Base-by-base conservation (phyloP, 129 eudicot species). In the Centella asiatica region DNA sequence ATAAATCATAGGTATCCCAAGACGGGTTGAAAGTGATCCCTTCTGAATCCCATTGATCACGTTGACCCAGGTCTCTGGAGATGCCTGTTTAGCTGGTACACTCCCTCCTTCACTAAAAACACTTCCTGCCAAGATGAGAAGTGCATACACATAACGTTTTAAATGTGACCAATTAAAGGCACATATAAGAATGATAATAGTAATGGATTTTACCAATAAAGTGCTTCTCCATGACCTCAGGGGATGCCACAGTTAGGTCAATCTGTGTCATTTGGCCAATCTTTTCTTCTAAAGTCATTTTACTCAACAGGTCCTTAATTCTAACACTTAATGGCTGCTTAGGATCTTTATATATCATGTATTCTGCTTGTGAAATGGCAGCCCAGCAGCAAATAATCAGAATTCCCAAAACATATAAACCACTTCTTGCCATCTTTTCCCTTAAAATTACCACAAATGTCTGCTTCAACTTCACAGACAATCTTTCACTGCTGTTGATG, bases 211-310 rank as follows among this genome's bases (percentile, higher is more conserved):
- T 83, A 87, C 95, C 95, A 22, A 87, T 78, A 32, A 60, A 71
- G 51, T 83, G 83, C 61, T 87, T 87, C 31, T 69, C 78, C 75
- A 87, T 71, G 58, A 83, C 88, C 39, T 78, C 80, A 40, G 53
- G 56, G 2, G 92, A 72, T 23, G 88, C 82, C 33, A 78, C 88
- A 7, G 44, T 49, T 13, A 75, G 26, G 19, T 86, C 86, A 50
- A 86, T 74, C 23, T 86, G 95, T 10, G 78, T 55, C 95, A 86
- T 86, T 49, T 86, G 95, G 5, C 89, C 95, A 7, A 86, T 67
- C 53, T 86, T 86, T 61, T 86, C 95, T 55, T 62, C 78, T 2
- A 86, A 74, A 3, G 81, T 79, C 95, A 86, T 86, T 65, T 75
- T 70, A 12, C 54, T 39, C 69, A 86, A 22, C 6, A 86, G 52